Conservation (phyloP, 164 flowering plant species). For the Vitis labrusca region DNA sequence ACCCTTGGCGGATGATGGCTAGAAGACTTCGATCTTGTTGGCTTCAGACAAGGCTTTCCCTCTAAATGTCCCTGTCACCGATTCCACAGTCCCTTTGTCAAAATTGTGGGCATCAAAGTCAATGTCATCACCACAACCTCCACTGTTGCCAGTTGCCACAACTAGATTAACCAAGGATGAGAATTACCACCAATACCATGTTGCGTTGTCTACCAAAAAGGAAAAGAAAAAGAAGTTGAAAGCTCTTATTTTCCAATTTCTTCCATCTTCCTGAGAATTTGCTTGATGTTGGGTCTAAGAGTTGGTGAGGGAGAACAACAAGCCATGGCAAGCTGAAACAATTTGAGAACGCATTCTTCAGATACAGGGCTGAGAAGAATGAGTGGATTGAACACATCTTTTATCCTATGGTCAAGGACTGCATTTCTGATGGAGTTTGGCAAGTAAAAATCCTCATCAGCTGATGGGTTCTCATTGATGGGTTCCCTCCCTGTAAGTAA, state of each 20-base stretch:
- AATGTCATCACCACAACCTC: no score
- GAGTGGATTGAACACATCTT: slow-evolving; percentile 62
- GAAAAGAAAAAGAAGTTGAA: no score
- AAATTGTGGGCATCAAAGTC: no score
- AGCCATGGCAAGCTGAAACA: slow-evolving; percentile 83
- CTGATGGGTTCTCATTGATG: slow-evolving; percentile 43
- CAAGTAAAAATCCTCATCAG: slow-evolving; percentile 53
- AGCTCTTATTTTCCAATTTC: slow-evolving; percentile 50
- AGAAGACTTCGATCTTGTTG: no score
- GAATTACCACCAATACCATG: no score
- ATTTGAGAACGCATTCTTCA: slow-evolving; percentile 61
- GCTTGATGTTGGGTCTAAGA: slow-evolving; percentile 70
- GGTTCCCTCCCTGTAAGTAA: slow-evolving; percentile 75
- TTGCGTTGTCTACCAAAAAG: no score
- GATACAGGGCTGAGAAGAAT: slow-evolving; percentile 39
- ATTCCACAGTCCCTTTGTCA: no score
- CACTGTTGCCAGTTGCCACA: no score
- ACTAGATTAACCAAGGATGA: no score
- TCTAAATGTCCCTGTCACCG: no score
- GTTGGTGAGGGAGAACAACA: slow-evolving; percentile 90
- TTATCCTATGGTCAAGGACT: slow-evolving; percentile 49
- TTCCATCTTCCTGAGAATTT: slow-evolving; percentile 71
- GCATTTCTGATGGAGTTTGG: slow-evolving; percentile 67
- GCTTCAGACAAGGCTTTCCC: no score
- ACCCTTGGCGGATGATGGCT: no score